These are phyloP conservation scores for Helicocarpus griseus DNA, from an alignment of 2,329 filamentous ascomycete genomes.

Conservation along the genomic window DNA sequence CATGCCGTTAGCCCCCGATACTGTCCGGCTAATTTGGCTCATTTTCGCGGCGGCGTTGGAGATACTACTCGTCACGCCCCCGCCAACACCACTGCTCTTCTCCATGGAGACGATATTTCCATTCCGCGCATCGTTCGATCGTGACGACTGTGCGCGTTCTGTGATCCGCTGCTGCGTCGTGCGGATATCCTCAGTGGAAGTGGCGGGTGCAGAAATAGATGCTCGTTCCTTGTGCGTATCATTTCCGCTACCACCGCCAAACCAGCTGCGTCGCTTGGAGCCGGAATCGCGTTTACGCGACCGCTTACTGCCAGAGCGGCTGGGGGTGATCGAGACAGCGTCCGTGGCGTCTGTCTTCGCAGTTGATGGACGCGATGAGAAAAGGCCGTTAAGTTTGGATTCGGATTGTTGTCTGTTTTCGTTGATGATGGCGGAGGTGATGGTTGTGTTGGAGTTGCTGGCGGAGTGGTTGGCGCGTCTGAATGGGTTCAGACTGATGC, in stretches of 20 bases:
- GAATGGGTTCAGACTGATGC: slow-evolving; percentile 36
- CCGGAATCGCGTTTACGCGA: slow-evolving; percentile 21
- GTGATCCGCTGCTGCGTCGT: slow-evolving; percentile 14
- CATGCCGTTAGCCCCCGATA: neutral
- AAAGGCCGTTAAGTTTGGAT: slow-evolving; percentile 12
- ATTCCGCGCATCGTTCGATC: slow-evolving; percentile 1
- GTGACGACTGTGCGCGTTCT: slow-evolving; percentile 8
- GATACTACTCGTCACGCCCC: neutral
- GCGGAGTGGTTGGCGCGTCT: slow-evolving; percentile 29
- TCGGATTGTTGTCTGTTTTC: slow-evolving; percentile 5
- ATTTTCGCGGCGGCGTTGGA: neutral
- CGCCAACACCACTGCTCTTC: neutral
- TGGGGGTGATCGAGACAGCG: slow-evolving; percentile 28
- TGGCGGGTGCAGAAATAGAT: slow-evolving; percentile 5
- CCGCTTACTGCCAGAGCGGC: slow-evolving; percentile 25
- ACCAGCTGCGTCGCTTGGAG: slow-evolving; percentile 31
- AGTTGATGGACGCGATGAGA: slow-evolving; percentile 7
- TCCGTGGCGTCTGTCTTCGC: slow-evolving; percentile 21
- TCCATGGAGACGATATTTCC: neutral
- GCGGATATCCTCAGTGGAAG: slow-evolving; percentile 14
- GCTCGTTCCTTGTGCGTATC: slow-evolving; percentile 12
- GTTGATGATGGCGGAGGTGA: slow-evolving; percentile 15
- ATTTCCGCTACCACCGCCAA: slow-evolving; percentile 20
- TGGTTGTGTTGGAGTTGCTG: slow-evolving; percentile 27
- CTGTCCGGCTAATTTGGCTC: neutral